Percentiles rank a stretch among this genome's conserved stretches.
These are phyloP conservation scores for Trypanosomatidae sp. DNA, from an alignment of 208 protist species.

Conservation along the genomic window DNA sequence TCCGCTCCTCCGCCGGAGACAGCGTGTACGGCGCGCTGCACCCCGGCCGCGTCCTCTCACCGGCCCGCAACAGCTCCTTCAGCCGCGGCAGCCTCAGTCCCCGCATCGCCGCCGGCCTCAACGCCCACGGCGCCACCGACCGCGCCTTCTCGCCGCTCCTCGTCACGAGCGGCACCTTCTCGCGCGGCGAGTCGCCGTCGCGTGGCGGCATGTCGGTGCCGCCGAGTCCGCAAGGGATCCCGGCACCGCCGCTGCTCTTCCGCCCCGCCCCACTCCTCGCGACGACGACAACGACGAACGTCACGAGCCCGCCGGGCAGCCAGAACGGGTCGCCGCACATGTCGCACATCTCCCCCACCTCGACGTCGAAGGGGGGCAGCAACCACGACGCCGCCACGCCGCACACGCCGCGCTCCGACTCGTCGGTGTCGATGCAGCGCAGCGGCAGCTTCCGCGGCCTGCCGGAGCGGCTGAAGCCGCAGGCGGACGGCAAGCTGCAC, in stretches of 20 bases:
- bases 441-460: constrained; percentile 25
- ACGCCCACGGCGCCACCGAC: constrained; percentile 8
- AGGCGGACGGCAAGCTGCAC: constrained; percentile 62
- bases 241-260: constrained; percentile 30
- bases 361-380: constrained; percentile 16
- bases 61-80: constrained; percentile 43
- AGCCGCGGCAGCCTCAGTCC: constrained; percentile 31
- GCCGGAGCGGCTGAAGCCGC: constrained; percentile 30
- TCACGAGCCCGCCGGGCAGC: constrained; percentile 12
- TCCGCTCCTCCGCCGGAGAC: constrained; percentile 31
- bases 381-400: constrained; percentile 20
- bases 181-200: constrained; percentile 55
- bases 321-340: constrained; percentile 21
- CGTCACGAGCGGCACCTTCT: constrained; percentile 17
- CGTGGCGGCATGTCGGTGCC: constrained; percentile 21
- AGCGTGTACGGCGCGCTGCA: constrained; percentile 35
- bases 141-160: constrained; percentile 33
- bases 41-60: constrained; percentile 36
- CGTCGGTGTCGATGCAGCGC: constrained; percentile 26
- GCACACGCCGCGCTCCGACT: constrained; percentile 28
- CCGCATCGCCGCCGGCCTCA: constrained; percentile 14
- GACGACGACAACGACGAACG: too few relatives aligned
- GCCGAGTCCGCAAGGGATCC: constrained; percentile 29
- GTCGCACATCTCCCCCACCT: constrained; percentile 22
- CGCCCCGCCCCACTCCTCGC: not conserved